phyloP scores from a whole-genome alignment of 768 basidiomycete species.

The Tulasnella sp. region DNA sequence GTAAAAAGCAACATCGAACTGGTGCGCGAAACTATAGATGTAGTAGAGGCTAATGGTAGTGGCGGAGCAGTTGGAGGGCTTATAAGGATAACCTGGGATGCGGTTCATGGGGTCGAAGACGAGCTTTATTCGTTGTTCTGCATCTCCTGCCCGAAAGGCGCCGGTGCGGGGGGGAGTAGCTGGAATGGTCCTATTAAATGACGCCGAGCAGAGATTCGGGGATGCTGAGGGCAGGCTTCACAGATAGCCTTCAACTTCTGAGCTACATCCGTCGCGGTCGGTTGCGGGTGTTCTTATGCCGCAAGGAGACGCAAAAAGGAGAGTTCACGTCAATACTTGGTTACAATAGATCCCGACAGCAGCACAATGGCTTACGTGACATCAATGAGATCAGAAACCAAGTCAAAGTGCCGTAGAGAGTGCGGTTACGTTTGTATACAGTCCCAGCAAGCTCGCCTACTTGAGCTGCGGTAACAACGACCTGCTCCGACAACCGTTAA shows the following conservation, averaged over 20 bases:
- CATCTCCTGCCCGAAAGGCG: neutral
- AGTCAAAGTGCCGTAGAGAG: neutral
- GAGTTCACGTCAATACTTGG: neutral
- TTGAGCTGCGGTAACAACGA: neutral
- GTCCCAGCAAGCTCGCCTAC: neutral
- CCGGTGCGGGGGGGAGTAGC: neutral
- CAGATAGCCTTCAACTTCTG: neutral
- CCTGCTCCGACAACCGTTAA: neutral
- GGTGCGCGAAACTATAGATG: neutral
- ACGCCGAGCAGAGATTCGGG: neutral
- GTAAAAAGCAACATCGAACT: slow-evolving; percentile 2
- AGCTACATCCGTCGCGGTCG: neutral
- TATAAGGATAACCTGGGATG: neutral
- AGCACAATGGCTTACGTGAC: neutral
- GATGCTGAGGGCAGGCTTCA: neutral
- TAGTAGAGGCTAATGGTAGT: too few relatives aligned
- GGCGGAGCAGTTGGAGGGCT: slow-evolving; percentile 6
- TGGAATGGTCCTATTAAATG: neutral
- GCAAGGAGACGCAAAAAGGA: neutral
- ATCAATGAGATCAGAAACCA: neutral
- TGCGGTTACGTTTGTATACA: neutral
- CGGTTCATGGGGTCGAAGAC: too few relatives aligned
- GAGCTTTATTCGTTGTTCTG: neutral
- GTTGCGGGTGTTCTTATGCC: neutral
- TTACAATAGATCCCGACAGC: too few relatives aligned